A percentile compares a stretch with the other conserved stretches of the same genome.
Conservation (phyloP, 1,139 yeast genomes). For the Saccharomyces hybrid region DNA sequence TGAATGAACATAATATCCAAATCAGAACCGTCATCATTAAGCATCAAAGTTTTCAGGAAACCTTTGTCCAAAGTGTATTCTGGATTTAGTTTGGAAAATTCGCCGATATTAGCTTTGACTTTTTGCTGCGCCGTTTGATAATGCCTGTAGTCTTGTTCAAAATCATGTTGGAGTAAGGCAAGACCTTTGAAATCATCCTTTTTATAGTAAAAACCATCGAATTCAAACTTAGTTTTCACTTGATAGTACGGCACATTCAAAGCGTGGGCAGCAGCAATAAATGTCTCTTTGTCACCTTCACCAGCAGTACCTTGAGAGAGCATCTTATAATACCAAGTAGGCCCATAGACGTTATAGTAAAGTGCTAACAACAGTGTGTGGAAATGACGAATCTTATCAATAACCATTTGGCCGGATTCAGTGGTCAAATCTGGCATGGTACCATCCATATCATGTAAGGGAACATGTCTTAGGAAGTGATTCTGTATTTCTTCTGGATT, state of each 20-base stretch:
- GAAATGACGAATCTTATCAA: conserved; percentile 46
- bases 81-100: conserved; percentile 11
- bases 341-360: conserved; percentile 52
- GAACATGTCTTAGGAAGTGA: conserved; percentile 18
- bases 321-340: conserved; percentile 45
- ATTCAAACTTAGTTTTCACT: conserved; percentile 41
- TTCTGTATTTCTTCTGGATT: conserved; percentile 4
- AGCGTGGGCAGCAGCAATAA: conserved; percentile 52
- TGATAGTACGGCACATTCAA: conserved; percentile 47
- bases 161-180: conserved; percentile 40
- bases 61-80: conserved; percentile 11
- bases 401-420: conserved; percentile 53
- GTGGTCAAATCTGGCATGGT: conserved; percentile 53
- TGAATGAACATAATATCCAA: conserved; percentile 43
- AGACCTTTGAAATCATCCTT: conserved; percentile 34
- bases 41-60: conserved; percentile 12
- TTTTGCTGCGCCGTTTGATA: conserved; percentile 15
- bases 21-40: conserved; percentile 9
- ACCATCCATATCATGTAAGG: conserved; percentile 48
- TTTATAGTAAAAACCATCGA: conserved; percentile 42
- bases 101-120: conserved; percentile 8
- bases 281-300: conserved; percentile 59
- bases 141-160: conserved; percentile 35
- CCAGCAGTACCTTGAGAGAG: conserved; percentile 55
- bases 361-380: conserved; percentile 45